phyloP scores from a whole-genome alignment of 176 grass and related monocot species.

The Saccharum spontaneum region DNA sequence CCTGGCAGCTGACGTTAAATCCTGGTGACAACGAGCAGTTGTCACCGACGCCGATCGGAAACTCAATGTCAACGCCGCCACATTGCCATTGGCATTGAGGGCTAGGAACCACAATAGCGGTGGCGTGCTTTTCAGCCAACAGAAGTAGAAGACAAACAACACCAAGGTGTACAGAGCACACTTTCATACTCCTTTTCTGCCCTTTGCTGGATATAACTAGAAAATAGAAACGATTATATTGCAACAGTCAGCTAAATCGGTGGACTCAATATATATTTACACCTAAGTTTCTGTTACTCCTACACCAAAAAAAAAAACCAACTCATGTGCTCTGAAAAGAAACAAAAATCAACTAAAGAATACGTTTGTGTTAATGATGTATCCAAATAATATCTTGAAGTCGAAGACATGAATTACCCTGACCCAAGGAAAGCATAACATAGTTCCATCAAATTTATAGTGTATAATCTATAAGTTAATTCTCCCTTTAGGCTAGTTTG shows the following conservation, averaged over 20 bases:
- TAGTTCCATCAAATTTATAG: too few relatives aligned
- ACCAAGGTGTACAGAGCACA: not conserved
- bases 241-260: not conserved
- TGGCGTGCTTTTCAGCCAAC: not conserved
- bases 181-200: not conserved
- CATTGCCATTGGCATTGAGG: constrained; percentile 28
- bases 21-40: not conserved
- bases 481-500: too few relatives aligned
- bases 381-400: too few relatives aligned
- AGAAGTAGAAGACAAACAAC: constrained; percentile 10
- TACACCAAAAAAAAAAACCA: too few relatives aligned
- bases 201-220: not conserved
- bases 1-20: constrained; percentile 10
- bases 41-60: constrained; percentile 42
- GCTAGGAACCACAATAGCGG: not conserved
- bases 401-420: too few relatives aligned
- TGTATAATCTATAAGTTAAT: too few relatives aligned
- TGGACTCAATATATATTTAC: too few relatives aligned
- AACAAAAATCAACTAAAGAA: too few relatives aligned
- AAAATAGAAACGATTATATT: not conserved
- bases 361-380: too few relatives aligned
- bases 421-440: too few relatives aligned
- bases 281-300: too few relatives aligned
- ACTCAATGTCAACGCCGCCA: constrained; percentile 32
- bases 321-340: too few relatives aligned